A percentile compares a stretch with the other conserved stretches of the same genome.
These are phyloP conservation scores for Saprolegnia parasitica DNA, from an alignment of 352 stramenopile genomes.

Conservation along the genomic window DNA sequence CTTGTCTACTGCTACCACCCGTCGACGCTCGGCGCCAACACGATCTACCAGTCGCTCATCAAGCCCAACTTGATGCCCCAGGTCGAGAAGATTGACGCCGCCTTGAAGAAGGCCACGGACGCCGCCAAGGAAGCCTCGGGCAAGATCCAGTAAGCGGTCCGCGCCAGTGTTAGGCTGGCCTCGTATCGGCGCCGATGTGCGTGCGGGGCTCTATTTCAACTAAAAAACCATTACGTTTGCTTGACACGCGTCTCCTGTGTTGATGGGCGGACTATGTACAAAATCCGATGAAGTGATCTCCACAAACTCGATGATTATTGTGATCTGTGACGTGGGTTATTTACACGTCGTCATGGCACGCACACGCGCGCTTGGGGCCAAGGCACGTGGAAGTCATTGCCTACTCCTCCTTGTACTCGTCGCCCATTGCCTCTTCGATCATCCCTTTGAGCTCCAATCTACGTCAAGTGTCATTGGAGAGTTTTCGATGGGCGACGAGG, in stretches of 20 bases:
- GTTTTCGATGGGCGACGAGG: not conserved
- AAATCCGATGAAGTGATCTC: not conserved
- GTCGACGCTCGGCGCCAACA: constrained; percentile 61
- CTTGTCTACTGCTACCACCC: constrained; percentile 83
- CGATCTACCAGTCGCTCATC: constrained; percentile 81
- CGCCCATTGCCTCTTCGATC: constrained; percentile 84
- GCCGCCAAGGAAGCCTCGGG: constrained; percentile 45
- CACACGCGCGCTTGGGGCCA: not conserved
- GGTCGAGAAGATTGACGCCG: constrained; percentile 59
- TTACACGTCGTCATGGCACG: not conserved
- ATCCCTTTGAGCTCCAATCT: constrained; percentile 84
- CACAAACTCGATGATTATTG: not conserved
- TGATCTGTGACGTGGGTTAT: too few species aligned
- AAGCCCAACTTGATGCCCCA: constrained; percentile 79
- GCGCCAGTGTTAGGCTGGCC: not conserved
- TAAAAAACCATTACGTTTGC: too few species aligned
- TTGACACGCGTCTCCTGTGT: too few species aligned
- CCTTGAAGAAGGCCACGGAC: constrained; percentile 51
- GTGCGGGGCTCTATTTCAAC: not conserved
- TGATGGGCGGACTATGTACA: not conserved
- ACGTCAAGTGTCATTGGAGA: not conserved
- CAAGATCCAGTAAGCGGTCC: constrained; percentile 42
- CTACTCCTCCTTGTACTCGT: constrained; percentile 87
- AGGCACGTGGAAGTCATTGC: not conserved
- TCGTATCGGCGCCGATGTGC: not conserved